phyloP scores from a whole-genome alignment of 1,139 yeast species.

The Yamadazyma triangularis region DNA sequence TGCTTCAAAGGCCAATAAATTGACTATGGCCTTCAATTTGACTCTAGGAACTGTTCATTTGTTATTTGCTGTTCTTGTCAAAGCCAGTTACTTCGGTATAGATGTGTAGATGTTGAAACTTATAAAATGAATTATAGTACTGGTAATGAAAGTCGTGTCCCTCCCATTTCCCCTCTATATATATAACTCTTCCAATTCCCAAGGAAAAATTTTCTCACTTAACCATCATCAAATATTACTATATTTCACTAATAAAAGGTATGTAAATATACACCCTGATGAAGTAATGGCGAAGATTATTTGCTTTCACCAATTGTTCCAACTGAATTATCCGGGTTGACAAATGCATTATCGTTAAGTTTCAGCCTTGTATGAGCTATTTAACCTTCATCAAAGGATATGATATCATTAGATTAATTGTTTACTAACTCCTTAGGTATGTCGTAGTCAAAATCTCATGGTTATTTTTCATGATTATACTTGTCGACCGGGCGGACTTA shows the following conservation, averaged over 20 bases:
- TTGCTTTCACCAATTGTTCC: slow-evolving; percentile 80
- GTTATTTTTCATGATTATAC: slow-evolving; percentile 44
- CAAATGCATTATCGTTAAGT: slow-evolving; percentile 75
- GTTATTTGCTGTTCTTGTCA: slow-evolving; percentile 42
- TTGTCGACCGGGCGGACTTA: slow-evolving; percentile 85
- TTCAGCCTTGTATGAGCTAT: slow-evolving; percentile 82
- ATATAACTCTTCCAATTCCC: neutral
- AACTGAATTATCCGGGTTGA: slow-evolving; percentile 72
- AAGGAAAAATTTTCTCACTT: slow-evolving; percentile 2
- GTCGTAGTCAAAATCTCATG: slow-evolving; percentile 5
- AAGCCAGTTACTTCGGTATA: slow-evolving; percentile 47
- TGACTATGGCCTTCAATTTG: slow-evolving; percentile 18
- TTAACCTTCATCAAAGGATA: neutral
- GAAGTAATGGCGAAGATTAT: slow-evolving; percentile 60
- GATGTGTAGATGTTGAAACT: slow-evolving; percentile 3
- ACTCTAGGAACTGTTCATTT: slow-evolving; percentile 34
- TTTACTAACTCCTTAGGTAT: slow-evolving; percentile 21
- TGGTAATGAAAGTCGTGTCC: too few relatives aligned
- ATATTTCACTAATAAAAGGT: slow-evolving; percentile 1
- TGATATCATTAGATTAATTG: neutral
- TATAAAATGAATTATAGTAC: too few relatives aligned
- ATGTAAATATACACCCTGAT: too few relatives aligned
- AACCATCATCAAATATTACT: slow-evolving; percentile 2
- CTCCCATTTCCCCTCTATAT: neutral
- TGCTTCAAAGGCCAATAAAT: slow-evolving; percentile 16